Evolutionary conservation across 2,329 filamentous ascomycete species (phyloP).

Genomic region (Cordyceps tenuipes): DNA sequence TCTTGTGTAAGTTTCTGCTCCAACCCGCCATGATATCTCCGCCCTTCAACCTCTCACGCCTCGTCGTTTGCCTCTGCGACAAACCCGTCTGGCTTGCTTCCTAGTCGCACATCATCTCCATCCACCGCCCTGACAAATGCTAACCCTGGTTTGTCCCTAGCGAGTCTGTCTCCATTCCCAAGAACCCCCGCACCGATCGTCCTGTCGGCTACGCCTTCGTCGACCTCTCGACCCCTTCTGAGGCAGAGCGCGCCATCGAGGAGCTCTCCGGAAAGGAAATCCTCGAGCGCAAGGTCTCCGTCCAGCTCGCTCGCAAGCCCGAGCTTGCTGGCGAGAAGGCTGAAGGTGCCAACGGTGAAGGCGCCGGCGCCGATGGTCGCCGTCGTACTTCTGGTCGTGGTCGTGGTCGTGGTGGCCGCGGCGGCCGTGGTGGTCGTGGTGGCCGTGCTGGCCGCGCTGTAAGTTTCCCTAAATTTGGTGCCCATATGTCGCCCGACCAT

Average conservation of each 20-base stretch:
- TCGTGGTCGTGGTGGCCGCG: slow-evolving; percentile 60
- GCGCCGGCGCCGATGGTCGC: slow-evolving; percentile 57
- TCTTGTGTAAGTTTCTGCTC: slow-evolving; percentile 74
- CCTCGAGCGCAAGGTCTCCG: slow-evolving; percentile 96
- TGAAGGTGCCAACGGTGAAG: slow-evolving; percentile 70
- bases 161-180: slow-evolving; percentile 97
- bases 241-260: slow-evolving; percentile 90
- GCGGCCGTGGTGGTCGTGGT: slow-evolving; percentile 55
- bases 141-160: slow-evolving; percentile 39
- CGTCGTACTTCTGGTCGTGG: slow-evolving; percentile 56
- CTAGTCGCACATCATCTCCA: neutral
- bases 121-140: slow-evolving; percentile 17
- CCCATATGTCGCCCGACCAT: neutral
- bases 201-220: slow-evolving; percentile 99
- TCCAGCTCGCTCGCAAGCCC: slow-evolving; percentile 96
- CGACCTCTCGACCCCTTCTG: slow-evolving; percentile 86
- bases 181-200: slow-evolving; percentile 97
- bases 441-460: slow-evolving; percentile 39
- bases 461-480: slow-evolving; percentile 22
- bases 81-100: neutral
- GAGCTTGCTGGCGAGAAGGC: slow-evolving; percentile 73
- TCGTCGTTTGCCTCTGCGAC: neutral
- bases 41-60: neutral
- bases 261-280: slow-evolving; percentile 97
- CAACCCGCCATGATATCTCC: neutral